Conservation (phyloP, 768 basidiomycete species). For the Boletus reticuloceps region DNA sequence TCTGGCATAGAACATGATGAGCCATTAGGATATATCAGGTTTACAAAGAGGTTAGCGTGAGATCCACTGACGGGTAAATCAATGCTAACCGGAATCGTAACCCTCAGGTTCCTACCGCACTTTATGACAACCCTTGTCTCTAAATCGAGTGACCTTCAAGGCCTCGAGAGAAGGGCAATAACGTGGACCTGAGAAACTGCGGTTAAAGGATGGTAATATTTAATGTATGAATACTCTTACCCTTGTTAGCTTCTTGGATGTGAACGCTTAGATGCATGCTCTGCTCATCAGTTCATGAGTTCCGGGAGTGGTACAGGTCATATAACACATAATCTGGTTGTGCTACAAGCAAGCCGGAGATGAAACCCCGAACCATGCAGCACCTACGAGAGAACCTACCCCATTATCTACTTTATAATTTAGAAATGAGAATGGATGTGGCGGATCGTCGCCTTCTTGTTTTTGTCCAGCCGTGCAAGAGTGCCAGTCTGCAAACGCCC, state of each 20-base stretch:
- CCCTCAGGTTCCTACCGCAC: constrained; percentile 94
- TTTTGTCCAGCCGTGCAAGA: constrained; percentile 70
- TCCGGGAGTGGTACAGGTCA: constrained; percentile 65
- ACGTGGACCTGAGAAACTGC: constrained; percentile 59
- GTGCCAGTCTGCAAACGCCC: constrained; percentile 86
- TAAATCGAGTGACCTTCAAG: constrained; percentile 80
- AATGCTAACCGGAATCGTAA: constrained; percentile 73
- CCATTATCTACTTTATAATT: constrained; percentile 68
- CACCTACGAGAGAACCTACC: constrained; percentile 36
- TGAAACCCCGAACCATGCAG: not conserved
- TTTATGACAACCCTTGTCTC: constrained; percentile 63
- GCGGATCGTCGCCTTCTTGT: constrained; percentile 66
- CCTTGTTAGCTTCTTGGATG: constrained; percentile 87
- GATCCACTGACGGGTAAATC: not conserved
- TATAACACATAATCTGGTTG: constrained; percentile 71
- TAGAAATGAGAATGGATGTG: constrained; percentile 76
- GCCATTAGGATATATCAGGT: constrained; percentile 88
- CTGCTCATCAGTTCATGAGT: constrained; percentile 77
- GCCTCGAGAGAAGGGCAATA: constrained; percentile 92
- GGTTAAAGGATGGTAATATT: not conserved
- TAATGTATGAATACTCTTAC: constrained; percentile 31
- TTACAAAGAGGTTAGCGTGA: constrained; percentile 34
- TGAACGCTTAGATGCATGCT: constrained; percentile 79
- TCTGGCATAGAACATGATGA: constrained; percentile 85
- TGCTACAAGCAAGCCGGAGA: constrained; percentile 40